These are phyloP conservation scores for Rhizophagus prolifer DNA, from an alignment of 192 early-diverging fungal genomes.

Conservation along the genomic window DNA sequence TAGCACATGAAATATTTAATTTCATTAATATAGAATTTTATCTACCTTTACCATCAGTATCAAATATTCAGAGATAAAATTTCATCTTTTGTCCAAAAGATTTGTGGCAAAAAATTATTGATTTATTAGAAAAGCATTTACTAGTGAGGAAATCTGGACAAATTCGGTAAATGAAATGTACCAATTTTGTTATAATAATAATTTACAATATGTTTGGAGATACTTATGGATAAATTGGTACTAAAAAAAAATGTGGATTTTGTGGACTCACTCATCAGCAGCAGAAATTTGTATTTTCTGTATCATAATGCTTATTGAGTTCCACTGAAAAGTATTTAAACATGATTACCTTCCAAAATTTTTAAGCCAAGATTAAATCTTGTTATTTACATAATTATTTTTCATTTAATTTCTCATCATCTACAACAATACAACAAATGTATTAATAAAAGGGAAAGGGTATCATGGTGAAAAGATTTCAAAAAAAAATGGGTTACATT, in stretches of 20 bases:
- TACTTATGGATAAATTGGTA: neutral
- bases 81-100: neutral
- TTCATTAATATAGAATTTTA: neutral
- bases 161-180: no score
- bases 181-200: neutral
- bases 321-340: neutral
- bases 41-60: no score
- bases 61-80: neutral
- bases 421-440: neutral
- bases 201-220: neutral
- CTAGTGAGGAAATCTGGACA: neutral
- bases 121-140: conserved; percentile 2
- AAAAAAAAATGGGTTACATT: conserved; percentile 1
- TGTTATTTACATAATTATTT: neutral
- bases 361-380: neutral
- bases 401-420: neutral
- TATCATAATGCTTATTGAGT: neutral
- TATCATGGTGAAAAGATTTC: neutral
- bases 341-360: conserved; percentile 3
- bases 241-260: neutral
- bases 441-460: neutral
- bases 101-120: neutral
- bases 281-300: neutral
- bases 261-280: neutral
- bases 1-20: neutral